These are phyloP conservation scores for Gymnopilus dilepis DNA, from an alignment of 768 basidiomycete genomes.

Conservation along the genomic window DNA sequence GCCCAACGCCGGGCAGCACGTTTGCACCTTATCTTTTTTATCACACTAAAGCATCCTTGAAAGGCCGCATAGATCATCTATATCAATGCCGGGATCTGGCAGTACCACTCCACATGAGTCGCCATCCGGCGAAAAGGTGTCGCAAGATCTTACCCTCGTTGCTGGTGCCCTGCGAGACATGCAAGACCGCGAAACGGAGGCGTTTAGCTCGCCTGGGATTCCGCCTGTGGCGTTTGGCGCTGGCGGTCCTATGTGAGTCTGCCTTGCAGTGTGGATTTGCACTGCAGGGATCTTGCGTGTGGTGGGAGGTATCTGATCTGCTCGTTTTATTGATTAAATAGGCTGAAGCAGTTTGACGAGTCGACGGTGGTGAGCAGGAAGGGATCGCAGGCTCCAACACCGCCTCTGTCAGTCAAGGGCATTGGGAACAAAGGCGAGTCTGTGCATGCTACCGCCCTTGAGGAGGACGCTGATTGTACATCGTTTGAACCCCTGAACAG, in stretches of 20 bases:
- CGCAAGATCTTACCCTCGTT: constrained; percentile 54
- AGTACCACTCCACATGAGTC: constrained; percentile 29
- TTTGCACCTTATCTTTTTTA: constrained; percentile 23
- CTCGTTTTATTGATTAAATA: constrained; percentile 29
- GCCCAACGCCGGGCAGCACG: background rate
- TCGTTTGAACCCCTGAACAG: constrained; percentile 42
- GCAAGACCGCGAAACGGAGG: constrained; percentile 35
- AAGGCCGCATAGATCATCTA: constrained; percentile 3
- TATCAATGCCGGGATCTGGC: constrained; percentile 7
- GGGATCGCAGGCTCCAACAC: constrained; percentile 76
- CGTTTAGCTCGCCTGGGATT: constrained; percentile 44
- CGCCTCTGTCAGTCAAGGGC: constrained; percentile 83
- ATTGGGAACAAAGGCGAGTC: constrained; percentile 84
- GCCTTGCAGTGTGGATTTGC: background rate
- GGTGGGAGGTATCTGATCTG: background rate
- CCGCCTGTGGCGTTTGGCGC: constrained; percentile 73
- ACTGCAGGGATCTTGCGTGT: background rate
- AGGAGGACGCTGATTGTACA: background rate
- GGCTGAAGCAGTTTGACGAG: constrained; percentile 83
- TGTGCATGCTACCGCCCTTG: constrained; percentile 2
- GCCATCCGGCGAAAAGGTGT: constrained; percentile 37
- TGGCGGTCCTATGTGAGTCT: constrained; percentile 72
- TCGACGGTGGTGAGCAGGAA: constrained; percentile 72
- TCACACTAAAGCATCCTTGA: constrained; percentile 9
- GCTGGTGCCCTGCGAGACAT: constrained; percentile 59